These are phyloP conservation scores for Fusarium sp. DNA, from an alignment of 2,329 filamentous ascomycete species.

Conservation along the genomic window DNA sequence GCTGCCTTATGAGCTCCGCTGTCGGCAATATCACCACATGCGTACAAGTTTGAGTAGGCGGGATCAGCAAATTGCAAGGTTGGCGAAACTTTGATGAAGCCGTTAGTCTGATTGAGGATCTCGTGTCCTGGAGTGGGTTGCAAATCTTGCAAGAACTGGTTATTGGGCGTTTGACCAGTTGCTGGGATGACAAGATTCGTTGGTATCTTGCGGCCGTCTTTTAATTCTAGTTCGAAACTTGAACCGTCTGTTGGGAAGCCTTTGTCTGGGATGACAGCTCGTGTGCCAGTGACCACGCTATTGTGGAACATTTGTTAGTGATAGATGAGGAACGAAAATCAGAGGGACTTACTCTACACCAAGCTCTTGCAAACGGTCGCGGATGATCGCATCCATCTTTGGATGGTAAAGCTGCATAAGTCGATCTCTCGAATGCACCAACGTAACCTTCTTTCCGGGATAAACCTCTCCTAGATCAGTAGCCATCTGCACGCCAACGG, in stretches of 20 bases:
- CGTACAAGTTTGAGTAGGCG: constrained; percentile 39
- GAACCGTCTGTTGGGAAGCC: constrained; percentile 40
- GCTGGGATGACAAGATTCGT: constrained; percentile 42
- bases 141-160: constrained; percentile 37
- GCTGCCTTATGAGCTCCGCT: constrained; percentile 45
- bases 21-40: constrained; percentile 44
- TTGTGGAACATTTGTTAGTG: rapidly evolving
- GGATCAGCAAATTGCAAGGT: constrained; percentile 42
- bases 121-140: constrained; percentile 4
- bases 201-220: constrained; percentile 37
- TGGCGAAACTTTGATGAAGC: constrained; percentile 38
- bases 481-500: constrained; percentile 44
- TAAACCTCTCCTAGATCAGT: constrained; percentile 43
- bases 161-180: constrained; percentile 44
- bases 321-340: rapidly evolving
- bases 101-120: constrained; percentile 37
- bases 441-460: constrained; percentile 39
- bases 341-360: constrained; percentile 31
- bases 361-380: constrained; percentile 35
- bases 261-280: constrained; percentile 32
- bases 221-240: constrained; percentile 33
- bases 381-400: constrained; percentile 41
- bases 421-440: constrained; percentile 41
- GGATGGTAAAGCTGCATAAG: constrained; percentile 44
- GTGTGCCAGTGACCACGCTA: constrained; percentile 39